Percentiles rank a stretch among this genome's conserved stretches.
These are phyloP conservation scores for Cordyceps tenuipes DNA, from an alignment of 2,329 filamentous ascomycete genomes.

Conservation along the genomic window DNA sequence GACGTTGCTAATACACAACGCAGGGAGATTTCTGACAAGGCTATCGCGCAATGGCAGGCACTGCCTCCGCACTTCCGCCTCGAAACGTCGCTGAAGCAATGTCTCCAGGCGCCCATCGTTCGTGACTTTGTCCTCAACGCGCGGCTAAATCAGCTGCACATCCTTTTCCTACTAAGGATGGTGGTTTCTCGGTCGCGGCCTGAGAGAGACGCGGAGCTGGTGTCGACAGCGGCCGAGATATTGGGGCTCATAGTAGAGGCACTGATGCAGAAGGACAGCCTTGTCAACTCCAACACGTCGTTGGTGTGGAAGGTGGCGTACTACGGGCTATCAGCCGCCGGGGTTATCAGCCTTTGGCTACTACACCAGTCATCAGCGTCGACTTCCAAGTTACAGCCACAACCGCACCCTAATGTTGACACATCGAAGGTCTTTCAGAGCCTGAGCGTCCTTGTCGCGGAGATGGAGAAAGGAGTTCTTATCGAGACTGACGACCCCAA, in stretches of 20 bases:
- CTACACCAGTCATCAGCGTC: constrained; percentile 7
- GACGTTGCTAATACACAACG: not conserved
- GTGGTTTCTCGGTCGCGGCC: not conserved
- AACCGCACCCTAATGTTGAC: constrained; percentile 3
- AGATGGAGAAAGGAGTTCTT: constrained; percentile 15
- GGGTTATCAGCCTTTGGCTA: constrained; percentile 15
- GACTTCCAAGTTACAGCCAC: not conserved
- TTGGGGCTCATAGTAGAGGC: constrained; percentile 9
- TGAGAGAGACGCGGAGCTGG: constrained; percentile 8
- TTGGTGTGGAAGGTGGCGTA: constrained; percentile 15
- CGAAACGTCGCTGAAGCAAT: constrained; percentile 10
- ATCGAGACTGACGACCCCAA: constrained; percentile 16
- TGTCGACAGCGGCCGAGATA: constrained; percentile 5
- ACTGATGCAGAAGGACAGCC: constrained; percentile 12
- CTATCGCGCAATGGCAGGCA: constrained; percentile 7
- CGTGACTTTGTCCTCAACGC: constrained; percentile 10
- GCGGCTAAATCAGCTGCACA: constrained; percentile 10
- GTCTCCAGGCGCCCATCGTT: not conserved
- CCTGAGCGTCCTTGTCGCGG: constrained; percentile 15
- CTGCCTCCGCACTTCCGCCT: constrained; percentile 9
- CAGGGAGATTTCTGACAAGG: constrained; percentile 7
- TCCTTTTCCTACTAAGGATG: constrained; percentile 11
- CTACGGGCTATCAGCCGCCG: constrained; percentile 16
- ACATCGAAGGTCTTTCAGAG: constrained; percentile 14
- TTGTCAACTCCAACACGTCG: constrained; percentile 12